Conservation (phyloP, 1,284 basidiomycete genomes). For the Ceratobasidium sp. region DNA sequence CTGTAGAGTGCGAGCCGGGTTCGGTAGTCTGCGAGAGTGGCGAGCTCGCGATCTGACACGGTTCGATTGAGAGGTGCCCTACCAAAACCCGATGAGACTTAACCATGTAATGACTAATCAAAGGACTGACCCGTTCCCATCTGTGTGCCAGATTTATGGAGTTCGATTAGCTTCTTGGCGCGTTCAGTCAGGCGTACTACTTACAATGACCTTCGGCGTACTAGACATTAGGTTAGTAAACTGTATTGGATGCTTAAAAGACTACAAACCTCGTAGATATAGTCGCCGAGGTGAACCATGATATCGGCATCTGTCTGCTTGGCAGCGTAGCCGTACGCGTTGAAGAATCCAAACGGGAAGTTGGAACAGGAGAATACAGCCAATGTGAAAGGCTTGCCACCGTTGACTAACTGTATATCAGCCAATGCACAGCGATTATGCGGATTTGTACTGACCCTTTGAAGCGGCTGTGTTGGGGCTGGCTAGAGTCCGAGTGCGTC, state of each 20-base stretch:
- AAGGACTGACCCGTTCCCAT: slow-evolving; percentile 29
- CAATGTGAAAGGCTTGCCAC: slow-evolving; percentile 67
- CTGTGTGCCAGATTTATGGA: neutral
- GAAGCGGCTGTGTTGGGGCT: slow-evolving; percentile 57
- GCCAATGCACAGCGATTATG: neutral
- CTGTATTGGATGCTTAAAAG: neutral
- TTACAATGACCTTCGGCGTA: slow-evolving; percentile 48
- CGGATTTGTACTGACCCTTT: slow-evolving; percentile 55
- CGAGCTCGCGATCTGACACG: slow-evolving; percentile 68
- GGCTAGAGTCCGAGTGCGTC: slow-evolving; percentile 66
- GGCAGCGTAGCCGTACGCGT: slow-evolving; percentile 73
- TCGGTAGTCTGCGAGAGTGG: slow-evolving; percentile 74
- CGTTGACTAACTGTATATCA: slow-evolving; percentile 61
- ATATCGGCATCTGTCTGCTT: slow-evolving; percentile 70
- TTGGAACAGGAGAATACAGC: slow-evolving; percentile 74
- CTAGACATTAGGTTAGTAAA: slow-evolving; percentile 17
- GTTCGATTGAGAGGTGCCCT: slow-evolving; percentile 65
- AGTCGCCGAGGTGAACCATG: slow-evolving; percentile 75
- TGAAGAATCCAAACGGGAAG: slow-evolving; percentile 71
- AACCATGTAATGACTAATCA: neutral
- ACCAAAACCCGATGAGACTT: slow-evolving; percentile 22
- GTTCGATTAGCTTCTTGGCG: neutral
- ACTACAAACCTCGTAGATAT: slow-evolving; percentile 58
- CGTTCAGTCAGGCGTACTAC: neutral
- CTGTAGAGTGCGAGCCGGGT: slow-evolving; percentile 72